phyloP scores from a whole-genome alignment of 1,284 basidiomycete genomes.

The Ustilago vetiveriae region DNA sequence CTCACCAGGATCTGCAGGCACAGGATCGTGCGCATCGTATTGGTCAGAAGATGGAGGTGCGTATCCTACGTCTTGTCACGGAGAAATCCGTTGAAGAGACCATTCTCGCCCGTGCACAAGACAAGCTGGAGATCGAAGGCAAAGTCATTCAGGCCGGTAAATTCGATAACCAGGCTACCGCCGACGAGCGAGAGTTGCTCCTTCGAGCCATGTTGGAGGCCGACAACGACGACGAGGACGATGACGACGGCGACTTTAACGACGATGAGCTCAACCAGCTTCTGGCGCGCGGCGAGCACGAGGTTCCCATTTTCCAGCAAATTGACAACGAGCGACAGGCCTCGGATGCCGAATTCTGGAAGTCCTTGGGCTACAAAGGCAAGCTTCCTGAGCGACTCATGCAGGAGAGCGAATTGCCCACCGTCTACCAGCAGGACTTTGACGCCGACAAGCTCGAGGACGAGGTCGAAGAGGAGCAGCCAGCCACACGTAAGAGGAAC shows the following conservation, averaged over 20 bases:
- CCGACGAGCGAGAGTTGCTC: conserved; percentile 95
- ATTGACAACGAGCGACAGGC: conserved; percentile 86
- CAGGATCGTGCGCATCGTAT: conserved; percentile 92
- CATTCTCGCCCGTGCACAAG: conserved; percentile 91
- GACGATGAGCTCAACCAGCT: conserved; percentile 97
- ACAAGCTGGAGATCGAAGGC: conserved; percentile 98
- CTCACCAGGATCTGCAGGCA: conserved; percentile 81
- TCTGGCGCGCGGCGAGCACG: conserved; percentile 85
- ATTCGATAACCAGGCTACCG: conserved; percentile 98
- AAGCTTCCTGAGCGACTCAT: conserved; percentile 80
- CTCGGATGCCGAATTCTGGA: conserved; percentile 78
- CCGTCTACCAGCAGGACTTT: conserved; percentile 83
- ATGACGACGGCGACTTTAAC: conserved; percentile 84
- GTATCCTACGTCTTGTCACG: conserved; percentile 95
- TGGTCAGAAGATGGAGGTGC: conserved; percentile 97
- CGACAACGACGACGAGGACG: conserved; percentile 66
- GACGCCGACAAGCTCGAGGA: conserved; percentile 53
- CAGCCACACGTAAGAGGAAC: conserved; percentile 84
- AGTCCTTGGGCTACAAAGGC: conserved; percentile 74
- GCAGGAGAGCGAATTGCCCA: conserved; percentile 87
- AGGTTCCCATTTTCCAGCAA: conserved; percentile 79
- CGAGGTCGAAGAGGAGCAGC: conserved; percentile 69
- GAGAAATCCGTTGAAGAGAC: conserved; percentile 98
- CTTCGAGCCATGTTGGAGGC: conserved; percentile 74
- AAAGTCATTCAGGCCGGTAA: conserved; percentile 90